A percentile compares a stretch with the other conserved stretches of the same genome.
These are phyloP conservation scores for Thalassiosira delicatula DNA, from an alignment of 352 stramenopile species.

Conservation along the genomic window DNA sequence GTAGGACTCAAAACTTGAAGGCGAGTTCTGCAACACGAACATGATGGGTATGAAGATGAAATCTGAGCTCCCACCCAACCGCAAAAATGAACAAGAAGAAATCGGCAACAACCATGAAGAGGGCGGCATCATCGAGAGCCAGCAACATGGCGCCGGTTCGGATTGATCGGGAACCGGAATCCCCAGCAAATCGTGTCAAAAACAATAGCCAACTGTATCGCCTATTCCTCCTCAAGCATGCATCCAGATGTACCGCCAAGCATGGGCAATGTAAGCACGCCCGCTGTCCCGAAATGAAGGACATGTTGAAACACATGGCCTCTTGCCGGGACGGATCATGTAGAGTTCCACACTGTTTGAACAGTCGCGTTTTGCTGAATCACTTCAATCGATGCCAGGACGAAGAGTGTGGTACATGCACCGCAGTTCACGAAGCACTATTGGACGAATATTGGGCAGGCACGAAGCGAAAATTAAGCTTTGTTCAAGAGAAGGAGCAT, in stretches of 20 bases:
- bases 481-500: neutral
- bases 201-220: too few species aligned
- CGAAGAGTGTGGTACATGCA: neutral
- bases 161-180: too few species aligned
- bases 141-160: too few species aligned
- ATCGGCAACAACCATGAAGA: neutral
- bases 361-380: conserved; percentile 10
- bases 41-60: too few species aligned
- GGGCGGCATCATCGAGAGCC: neutral
- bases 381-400: conserved; percentile 18
- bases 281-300: conserved; percentile 24
- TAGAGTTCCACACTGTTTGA: conserved; percentile 10
- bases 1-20: too few species aligned
- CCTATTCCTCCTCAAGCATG: conserved; percentile 28
- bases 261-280: conserved; percentile 23
- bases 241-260: neutral
- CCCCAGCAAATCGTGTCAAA: too few species aligned
- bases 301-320: conserved; percentile 16
- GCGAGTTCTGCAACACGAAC: neutral
- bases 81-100: too few species aligned
- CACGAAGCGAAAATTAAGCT: neutral
- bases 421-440: conserved; percentile 2
- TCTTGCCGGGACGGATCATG: neutral
- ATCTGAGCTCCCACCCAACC: neutral
- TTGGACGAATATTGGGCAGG: conserved; percentile 17